These are phyloP conservation scores for Silybum marianum DNA, from an alignment of 129 eudicot genomes.

Conservation along the genomic window DNA sequence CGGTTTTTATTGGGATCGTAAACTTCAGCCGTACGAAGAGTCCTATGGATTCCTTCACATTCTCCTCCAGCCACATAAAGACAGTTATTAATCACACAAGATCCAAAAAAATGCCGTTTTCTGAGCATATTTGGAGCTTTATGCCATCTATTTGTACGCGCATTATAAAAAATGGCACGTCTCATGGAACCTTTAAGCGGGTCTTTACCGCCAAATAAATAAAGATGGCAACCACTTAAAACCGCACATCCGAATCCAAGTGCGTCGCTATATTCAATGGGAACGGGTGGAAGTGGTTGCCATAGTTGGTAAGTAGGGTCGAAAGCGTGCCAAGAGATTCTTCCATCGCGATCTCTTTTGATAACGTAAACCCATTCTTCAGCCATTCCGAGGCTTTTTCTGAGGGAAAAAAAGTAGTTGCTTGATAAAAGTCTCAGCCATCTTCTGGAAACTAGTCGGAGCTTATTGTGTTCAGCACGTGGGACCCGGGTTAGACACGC, in stretches of 20 bases:
- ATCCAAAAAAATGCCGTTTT: constrained; percentile 80
- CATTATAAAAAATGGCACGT: constrained; percentile 77
- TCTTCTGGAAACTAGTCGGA: constrained; percentile 78
- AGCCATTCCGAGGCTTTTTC: constrained; percentile 80
- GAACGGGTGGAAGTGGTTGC: constrained; percentile 98
- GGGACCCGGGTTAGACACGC: constrained; percentile 87
- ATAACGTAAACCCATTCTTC: constrained; percentile 90
- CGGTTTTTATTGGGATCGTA: constrained; percentile 81
- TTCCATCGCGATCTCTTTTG: constrained; percentile 89
- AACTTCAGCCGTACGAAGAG: constrained; percentile 87
- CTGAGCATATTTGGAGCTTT: constrained; percentile 86
- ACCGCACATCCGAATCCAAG: constrained; percentile 97
- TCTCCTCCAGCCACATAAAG: constrained; percentile 98
- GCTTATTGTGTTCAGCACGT: constrained; percentile 77
- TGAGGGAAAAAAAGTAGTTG: constrained; percentile 65
- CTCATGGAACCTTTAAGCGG: constrained; percentile 85
- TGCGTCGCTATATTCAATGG: constrained; percentile 70
- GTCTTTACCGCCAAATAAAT: constrained; percentile 90
- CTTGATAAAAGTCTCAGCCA: constrained; percentile 71
- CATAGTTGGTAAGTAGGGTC: constrained; percentile 89
- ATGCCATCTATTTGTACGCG: constrained; percentile 92
- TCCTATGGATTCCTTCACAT: constrained; percentile 82
- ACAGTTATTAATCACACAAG: constrained; percentile 88
- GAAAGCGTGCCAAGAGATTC: constrained; percentile 94
- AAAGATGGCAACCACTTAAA: constrained; percentile 89